Base-by-base conservation (phyloP, 257 asterid genomes). In the Echium plantagineum region DNA sequence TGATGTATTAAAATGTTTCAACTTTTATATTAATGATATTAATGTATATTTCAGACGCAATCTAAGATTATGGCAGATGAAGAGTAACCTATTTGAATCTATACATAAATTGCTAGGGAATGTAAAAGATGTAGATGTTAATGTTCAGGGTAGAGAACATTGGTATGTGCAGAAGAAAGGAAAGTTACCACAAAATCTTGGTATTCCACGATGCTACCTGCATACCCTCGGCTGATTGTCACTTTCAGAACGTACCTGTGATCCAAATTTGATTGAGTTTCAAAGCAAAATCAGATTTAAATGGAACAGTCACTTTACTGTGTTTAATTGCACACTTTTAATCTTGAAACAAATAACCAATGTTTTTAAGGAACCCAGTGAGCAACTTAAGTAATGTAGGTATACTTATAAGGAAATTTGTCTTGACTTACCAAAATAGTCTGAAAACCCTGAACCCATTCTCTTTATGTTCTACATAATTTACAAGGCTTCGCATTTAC, bases 171-270 rank as follows among this genome's bases (percentile, higher is more conserved):
- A 4, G 49, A 42, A 42, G 16, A 52, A 65, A 19, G 28, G 58
- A 61, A 57, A 35, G 55, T 75, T 85, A 91, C 98, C 94, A 88
- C 82, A 73, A 91, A 79, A 79, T 91, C 95, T 75, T 91, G 97
- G 76, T 79, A 85, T 69, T 91, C 89, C 70, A 85, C 81, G 65
- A 91, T 85, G 90, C 94, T 91, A 56, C 97, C 97, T 64, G 85
- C 96, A 75, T 91, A 91, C 69, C 95, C 97, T 64, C 98, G 90
- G 66, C 67, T 91, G 73, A 91, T 73, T 1, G 94, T 91, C 69
- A 91, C 85, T 83, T 88, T 91, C 30, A 91, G 88, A 65, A 91
- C 83, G 75, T 91, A 91, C 88, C 98, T 91, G 83, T 69, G 71
- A 73, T 65, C 15, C 22, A 21, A 21, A 59, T 54, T 30, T 20